Evolutionary conservation across 1,139 yeast genomes (phyloP), one percentile per base, ranked within the genome.

Genomic region (Entelexis sorbosivorans): DNA sequence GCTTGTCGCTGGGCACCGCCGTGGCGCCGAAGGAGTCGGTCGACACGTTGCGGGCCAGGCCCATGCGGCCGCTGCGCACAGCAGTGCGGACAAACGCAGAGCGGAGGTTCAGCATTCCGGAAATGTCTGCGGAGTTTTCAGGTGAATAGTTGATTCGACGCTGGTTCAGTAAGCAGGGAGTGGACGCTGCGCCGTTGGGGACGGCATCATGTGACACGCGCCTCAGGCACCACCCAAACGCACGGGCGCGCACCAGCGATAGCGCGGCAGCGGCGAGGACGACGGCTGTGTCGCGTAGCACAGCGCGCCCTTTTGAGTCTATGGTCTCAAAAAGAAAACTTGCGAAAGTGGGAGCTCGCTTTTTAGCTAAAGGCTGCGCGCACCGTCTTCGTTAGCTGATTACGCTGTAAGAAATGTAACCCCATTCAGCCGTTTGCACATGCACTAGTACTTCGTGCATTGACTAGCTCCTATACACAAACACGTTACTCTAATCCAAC

Each of bases 21-120:
- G 56, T 53, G 13, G 56, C 56, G 17, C 56, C 56, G 33, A 51
- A 53, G 44, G 54, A 46, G 45, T 53, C 56, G 31, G 56, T 51
- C 47, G 52, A 51, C 26, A 47, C 56, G 38, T 13, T n/a, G 19
- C 56, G 54, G 14, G 32, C 44, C 28, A 47, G 38, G 26, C 26
- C 31, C 19, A 29, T 14, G 38, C 48, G 53, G 47, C 45, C 26
- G 38, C 35, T 38, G 38, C 51, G 51, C 36, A 33, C 38, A 16
- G 47, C 38, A 19, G 35, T 47, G 9, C 47, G 53, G 31, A 38
- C 46, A 24, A 39, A 34, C 52, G 43, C 36, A 16, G 52, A 45
- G 31, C 54, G 49, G 24, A 49, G 51, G 44, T 33, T 46, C 56
- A 53, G 42, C 56, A 53, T 53, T 29, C 36, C 42, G 45, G 19